phyloP scores from a whole-genome alignment of 192 early-diverging fungal species.

The Geranomyces michiganensis region DNA sequence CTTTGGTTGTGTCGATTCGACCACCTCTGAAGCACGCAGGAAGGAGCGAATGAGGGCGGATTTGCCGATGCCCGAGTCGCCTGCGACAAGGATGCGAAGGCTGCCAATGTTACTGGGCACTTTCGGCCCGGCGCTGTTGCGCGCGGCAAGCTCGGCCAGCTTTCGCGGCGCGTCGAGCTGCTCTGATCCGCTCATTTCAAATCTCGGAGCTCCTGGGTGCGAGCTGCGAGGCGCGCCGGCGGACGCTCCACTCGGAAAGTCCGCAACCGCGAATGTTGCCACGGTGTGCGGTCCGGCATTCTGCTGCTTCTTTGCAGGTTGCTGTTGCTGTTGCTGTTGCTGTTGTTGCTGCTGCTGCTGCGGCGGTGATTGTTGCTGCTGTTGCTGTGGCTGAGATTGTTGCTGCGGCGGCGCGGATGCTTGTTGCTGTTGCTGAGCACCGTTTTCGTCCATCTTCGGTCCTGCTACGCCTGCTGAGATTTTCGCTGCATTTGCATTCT shows the following conservation, averaged over 20 bases:
- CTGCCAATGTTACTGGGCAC: constrained; percentile 38
- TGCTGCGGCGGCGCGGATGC: neutral
- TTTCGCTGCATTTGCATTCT: neutral
- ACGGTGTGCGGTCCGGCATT: constrained; percentile 8
- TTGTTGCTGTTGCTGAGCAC: neutral
- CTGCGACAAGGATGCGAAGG: constrained; percentile 43
- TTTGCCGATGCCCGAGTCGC: constrained; percentile 54
- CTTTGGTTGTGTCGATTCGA: constrained; percentile 8
- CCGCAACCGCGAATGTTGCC: constrained; percentile 15
- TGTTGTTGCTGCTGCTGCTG: no score
- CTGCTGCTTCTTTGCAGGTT: neutral
- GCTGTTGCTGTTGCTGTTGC: constrained; percentile 6
- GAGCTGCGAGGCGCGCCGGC: constrained; percentile 14
- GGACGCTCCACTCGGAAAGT: constrained; percentile 23
- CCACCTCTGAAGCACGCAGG: constrained; percentile 9
- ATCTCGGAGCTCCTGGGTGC: neutral
- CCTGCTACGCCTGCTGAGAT: neutral
- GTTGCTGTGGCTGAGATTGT: constrained; percentile 18
- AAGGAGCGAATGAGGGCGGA: constrained; percentile 20
- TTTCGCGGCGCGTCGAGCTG: constrained; percentile 2
- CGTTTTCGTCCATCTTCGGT: neutral
- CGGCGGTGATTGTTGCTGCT: no score
- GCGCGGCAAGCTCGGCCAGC: neutral
- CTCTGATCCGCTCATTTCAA: neutral
- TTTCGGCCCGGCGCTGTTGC: neutral